Conservation (phyloP, 371 early-diverging fungal species). For the Cokeromyces recurvatus region DNA sequence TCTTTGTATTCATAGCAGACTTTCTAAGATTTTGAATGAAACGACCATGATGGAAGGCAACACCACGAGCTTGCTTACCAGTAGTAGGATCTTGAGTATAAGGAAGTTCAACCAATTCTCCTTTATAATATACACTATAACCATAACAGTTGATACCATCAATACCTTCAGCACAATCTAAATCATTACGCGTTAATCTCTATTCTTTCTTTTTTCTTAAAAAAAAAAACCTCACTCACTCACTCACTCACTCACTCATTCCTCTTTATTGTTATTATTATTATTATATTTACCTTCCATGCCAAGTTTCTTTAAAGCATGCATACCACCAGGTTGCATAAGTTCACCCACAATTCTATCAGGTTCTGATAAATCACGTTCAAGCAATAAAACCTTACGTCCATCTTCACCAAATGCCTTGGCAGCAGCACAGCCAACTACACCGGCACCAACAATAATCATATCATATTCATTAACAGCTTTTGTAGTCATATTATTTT, state of each 20-base stretch:
- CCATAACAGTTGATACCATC: conserved; percentile 79
- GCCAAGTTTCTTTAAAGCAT: conserved; percentile 74
- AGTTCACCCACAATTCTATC: conserved; percentile 96
- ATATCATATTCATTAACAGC: conserved; percentile 54
- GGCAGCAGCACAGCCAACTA: conserved; percentile 86
- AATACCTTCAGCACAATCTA: conserved; percentile 74
- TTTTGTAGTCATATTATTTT: too few species aligned
- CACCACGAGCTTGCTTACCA: conserved; percentile 46
- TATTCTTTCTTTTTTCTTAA: not conserved
- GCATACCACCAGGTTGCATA: conserved; percentile 90
- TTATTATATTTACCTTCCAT: conserved; percentile 45
- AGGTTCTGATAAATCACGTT: conserved; percentile 85
- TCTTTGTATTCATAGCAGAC: conserved; percentile 47
- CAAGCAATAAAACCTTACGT: conserved; percentile 69
- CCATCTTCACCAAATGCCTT: conserved; percentile 66
- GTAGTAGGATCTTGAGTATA: conserved; percentile 42
- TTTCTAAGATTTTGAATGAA: conserved; percentile 80
- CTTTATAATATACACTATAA: conserved; percentile 66
- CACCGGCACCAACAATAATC: conserved; percentile 89
- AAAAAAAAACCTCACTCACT: too few species aligned
- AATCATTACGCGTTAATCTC: not conserved
- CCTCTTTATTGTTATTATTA: too few species aligned
- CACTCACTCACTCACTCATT: too few species aligned
- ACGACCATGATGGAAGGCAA: conserved; percentile 87
- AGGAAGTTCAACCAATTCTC: conserved; percentile 50